These are phyloP conservation scores for Ceraceosorus bombacis DNA, from an alignment of 1,284 basidiomycete genomes.

Conservation along the genomic window DNA sequence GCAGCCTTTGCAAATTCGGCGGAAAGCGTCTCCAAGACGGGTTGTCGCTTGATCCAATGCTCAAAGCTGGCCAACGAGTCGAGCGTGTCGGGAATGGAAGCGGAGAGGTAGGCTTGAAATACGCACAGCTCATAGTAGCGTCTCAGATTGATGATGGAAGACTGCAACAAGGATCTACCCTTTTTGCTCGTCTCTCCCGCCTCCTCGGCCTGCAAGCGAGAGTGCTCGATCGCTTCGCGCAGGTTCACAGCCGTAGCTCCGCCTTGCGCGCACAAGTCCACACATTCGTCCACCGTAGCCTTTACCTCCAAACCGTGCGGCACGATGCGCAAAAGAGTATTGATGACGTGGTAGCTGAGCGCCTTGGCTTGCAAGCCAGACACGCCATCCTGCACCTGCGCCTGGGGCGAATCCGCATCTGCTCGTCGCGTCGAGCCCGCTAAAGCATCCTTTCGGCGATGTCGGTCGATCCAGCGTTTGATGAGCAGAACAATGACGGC, in stretches of 20 bases:
- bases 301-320: slow-evolving; percentile 82
- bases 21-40: slow-evolving; percentile 90
- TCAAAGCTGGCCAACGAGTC: slow-evolving; percentile 36
- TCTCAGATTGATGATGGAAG: slow-evolving; percentile 31
- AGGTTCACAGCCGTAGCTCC: slow-evolving; percentile 67
- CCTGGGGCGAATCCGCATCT: neutral
- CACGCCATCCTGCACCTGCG: neutral
- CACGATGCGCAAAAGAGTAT: slow-evolving; percentile 75
- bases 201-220: slow-evolving; percentile 65
- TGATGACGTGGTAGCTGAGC: slow-evolving; percentile 59
- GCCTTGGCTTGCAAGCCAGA: neutral
- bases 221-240: slow-evolving; percentile 80
- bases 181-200: slow-evolving; percentile 68
- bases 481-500: slow-evolving; percentile 81
- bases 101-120: slow-evolving; percentile 88
- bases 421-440: neutral
- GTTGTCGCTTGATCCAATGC: slow-evolving; percentile 35
- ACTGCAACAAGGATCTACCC: slow-evolving; percentile 48
- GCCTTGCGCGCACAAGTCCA: slow-evolving; percentile 63
- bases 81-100: slow-evolving; percentile 62
- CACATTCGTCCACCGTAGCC: slow-evolving; percentile 75
- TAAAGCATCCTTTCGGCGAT: slow-evolving; percentile 1
- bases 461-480: slow-evolving; percentile 64
- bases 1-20: slow-evolving; percentile 78
- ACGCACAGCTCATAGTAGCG: slow-evolving; percentile 81